These are phyloP conservation scores for Aureobasidium sp. DNA, from an alignment of 2,329 filamentous ascomycete species.

Conservation along the genomic window DNA sequence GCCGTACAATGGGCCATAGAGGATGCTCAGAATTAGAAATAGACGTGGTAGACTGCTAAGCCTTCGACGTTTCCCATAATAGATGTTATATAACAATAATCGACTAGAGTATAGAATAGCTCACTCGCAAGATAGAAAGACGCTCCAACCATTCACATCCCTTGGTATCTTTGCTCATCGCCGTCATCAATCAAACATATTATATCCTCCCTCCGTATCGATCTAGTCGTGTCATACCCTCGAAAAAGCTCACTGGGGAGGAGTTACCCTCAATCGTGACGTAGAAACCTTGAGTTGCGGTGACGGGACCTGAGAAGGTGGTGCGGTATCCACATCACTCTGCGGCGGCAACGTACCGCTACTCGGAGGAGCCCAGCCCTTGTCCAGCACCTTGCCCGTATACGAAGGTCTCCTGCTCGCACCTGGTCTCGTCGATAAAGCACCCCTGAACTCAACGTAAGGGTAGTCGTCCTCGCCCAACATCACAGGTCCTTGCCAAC, in stretches of 20 bases:
- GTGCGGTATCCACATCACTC: conserved; percentile 8
- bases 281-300: background rate
- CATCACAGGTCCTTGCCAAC: background rate
- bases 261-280: background rate
- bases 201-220: background rate
- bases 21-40: conserved; percentile 36
- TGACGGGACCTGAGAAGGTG: background rate
- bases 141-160: background rate
- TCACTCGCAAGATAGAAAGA: background rate
- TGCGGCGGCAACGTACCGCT: conserved; percentile 5
- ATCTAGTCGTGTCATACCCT: background rate
- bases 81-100: background rate
- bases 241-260: background rate
- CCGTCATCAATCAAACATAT: background rate
- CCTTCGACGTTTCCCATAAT: background rate
- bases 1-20: conserved; percentile 72
- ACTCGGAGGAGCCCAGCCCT: conserved; percentile 3
- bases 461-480: background rate
- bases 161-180: background rate
- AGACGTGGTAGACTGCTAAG: background rate
- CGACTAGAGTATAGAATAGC: background rate
- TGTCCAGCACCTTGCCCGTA: background rate
- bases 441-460: background rate
- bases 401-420: background rate
- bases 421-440: background rate